A percentile compares a stretch with the other conserved stretches of the same genome.
These are phyloP conservation scores for Maudiozyma humilis DNA, from an alignment of 1,139 yeast genomes.

Conservation along the genomic window DNA sequence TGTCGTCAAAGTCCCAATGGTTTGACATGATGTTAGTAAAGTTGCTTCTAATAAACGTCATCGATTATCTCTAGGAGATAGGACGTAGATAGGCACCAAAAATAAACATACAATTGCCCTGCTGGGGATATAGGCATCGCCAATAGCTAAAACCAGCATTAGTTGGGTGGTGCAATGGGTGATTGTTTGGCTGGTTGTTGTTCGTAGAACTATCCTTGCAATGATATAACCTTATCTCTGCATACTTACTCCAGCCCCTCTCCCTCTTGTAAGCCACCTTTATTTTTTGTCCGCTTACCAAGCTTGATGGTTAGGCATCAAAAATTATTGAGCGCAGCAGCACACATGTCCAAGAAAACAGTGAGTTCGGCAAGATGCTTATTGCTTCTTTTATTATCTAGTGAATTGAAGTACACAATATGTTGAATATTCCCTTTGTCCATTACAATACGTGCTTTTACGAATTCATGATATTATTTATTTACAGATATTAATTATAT, in stretches of 20 bases:
- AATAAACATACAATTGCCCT: slow-evolving; percentile 48
- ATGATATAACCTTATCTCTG: too few species aligned
- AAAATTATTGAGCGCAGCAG: too few species aligned
- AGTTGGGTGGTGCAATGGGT: too few species aligned
- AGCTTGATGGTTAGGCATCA: too few species aligned
- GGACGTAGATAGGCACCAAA: neutral
- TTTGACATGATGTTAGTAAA: neutral
- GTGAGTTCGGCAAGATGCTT: too few species aligned
- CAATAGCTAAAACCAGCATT: slow-evolving; percentile 84
- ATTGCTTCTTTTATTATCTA: neutral
- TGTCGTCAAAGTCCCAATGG: neutral
- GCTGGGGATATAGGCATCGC: slow-evolving; percentile 86
- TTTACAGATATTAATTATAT: slow-evolving; percentile 13
- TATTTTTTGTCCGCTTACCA: neutral
- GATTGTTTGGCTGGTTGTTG: too few species aligned
- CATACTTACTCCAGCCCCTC: too few species aligned
- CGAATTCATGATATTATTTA: slow-evolving; percentile 6
- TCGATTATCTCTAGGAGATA: neutral
- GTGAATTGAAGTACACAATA: neutral
- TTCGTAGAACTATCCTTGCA: too few species aligned
- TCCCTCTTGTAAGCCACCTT: slow-evolving; percentile 5
- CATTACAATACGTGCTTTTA: too few species aligned
- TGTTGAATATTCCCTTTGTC: too few species aligned
- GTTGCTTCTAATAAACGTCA: neutral
- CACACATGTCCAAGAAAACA: too few species aligned